These are phyloP conservation scores for Cryphonectria parasitica DNA, from an alignment of 2,329 filamentous ascomycete genomes.

Conservation along the genomic window DNA sequence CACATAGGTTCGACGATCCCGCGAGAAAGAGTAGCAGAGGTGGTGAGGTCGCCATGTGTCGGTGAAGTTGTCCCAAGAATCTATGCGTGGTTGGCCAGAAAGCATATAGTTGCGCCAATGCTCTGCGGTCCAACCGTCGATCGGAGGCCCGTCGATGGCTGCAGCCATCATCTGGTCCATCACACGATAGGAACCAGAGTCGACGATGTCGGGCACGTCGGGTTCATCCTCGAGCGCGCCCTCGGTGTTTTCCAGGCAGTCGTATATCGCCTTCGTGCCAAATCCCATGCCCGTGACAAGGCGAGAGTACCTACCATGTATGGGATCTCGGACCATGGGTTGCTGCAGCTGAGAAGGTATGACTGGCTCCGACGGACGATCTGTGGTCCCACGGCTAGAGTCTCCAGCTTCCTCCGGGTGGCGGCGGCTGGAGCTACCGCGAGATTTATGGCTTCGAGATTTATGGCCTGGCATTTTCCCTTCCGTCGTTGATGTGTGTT, in stretches of 20 bases:
- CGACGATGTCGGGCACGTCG: neutral
- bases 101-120: neutral
- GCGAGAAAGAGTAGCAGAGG: neutral
- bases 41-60: neutral
- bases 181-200: neutral
- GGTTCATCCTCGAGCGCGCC: neutral
- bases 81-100: neutral
- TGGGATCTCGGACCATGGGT: neutral
- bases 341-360: neutral
- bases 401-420: neutral
- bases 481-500: neutral
- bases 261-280: neutral
- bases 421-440: neutral
- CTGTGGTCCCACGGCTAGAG: neutral
- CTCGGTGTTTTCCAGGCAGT: neutral
- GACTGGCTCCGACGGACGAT: neutral
- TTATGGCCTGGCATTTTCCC: neutral
- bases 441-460: neutral
- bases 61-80: no score
- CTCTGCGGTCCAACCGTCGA: neutral
- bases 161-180: neutral
- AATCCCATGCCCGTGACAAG: neutral
- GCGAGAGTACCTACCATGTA: neutral
- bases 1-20: neutral
- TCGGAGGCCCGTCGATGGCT: neutral